Evolutionary conservation across 768 basidiomycete genomes (phyloP).

Genomic region (Tremella yokohamensis): DNA sequence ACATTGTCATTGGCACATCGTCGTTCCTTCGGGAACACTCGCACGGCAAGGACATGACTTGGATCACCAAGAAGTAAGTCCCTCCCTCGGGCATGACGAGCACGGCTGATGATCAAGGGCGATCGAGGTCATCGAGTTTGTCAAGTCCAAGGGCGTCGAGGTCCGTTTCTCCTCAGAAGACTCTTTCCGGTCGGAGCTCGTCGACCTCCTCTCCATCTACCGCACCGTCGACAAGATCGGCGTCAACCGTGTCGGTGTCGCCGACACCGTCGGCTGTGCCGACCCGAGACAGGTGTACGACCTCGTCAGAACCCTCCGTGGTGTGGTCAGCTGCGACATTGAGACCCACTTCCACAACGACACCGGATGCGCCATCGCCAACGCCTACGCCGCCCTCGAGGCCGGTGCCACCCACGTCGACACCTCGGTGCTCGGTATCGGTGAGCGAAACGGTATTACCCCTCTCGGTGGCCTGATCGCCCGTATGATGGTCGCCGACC

Average conservation of each 20-base stretch:
- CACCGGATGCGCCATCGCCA: slow-evolving; percentile 85
- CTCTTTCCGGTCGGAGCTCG: slow-evolving; percentile 98
- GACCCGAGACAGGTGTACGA: slow-evolving; percentile 99
- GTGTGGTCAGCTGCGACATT: slow-evolving; percentile 95
- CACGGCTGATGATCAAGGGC: slow-evolving; percentile 59
- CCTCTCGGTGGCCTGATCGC: slow-evolving; percentile 95
- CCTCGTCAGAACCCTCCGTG: slow-evolving; percentile 88
- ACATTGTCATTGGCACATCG: slow-evolving; percentile 97
- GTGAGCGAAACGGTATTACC: slow-evolving; percentile 98
- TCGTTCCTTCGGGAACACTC: slow-evolving; percentile 99
- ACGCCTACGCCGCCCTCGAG: slow-evolving; percentile 95
- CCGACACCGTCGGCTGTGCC: slow-evolving; percentile 98
- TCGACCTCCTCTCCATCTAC: slow-evolving; percentile 97
- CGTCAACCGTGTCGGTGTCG: slow-evolving; percentile 96
- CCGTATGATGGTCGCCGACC: slow-evolving; percentile 89
- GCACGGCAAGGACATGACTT: slow-evolving; percentile 99
- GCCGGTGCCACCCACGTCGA: slow-evolving; percentile 99
- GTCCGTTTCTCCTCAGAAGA: slow-evolving; percentile 99
- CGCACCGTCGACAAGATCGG: slow-evolving; percentile 99
- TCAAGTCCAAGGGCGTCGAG: slow-evolving; percentile 99
- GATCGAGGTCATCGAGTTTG: slow-evolving; percentile 96
- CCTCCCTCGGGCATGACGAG: background rate
- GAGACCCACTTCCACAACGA: slow-evolving; percentile 98
- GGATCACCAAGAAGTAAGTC: slow-evolving; percentile 75
- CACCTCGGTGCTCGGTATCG: slow-evolving; percentile 87